These are phyloP conservation scores for Raddia guianensis DNA, from an alignment of 176 grass and related monocot species.

Conservation along the genomic window DNA sequence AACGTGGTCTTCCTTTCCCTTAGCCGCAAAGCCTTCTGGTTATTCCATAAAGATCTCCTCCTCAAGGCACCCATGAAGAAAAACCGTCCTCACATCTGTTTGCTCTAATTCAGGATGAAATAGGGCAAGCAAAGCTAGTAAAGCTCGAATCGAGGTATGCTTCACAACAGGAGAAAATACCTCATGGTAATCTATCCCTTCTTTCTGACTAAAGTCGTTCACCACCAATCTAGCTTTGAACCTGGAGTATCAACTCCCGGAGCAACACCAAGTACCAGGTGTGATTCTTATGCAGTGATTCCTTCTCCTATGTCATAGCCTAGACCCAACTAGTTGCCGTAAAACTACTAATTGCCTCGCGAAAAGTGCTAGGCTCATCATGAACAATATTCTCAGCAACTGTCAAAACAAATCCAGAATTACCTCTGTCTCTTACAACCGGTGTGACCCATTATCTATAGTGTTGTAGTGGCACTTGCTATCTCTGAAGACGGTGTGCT, in stretches of 20 bases:
- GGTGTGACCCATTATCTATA: too few species aligned
- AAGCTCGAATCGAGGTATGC: neutral
- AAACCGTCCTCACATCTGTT: neutral
- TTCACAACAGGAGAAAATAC: neutral
- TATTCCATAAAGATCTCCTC: neutral
- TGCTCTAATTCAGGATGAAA: neutral
- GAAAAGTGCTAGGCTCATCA: too few species aligned
- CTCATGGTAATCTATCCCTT: neutral
- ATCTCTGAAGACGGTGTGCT: too few species aligned
- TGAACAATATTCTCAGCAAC: too few species aligned
- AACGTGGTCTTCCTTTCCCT: neutral
- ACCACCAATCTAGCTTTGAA: slow-evolving; percentile 29
- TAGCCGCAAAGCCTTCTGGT: neutral
- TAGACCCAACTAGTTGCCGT: too few species aligned
- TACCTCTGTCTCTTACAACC: too few species aligned
- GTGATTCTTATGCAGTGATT: too few species aligned
- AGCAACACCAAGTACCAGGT: neutral
- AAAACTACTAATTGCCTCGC: too few species aligned
- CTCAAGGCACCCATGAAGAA: neutral
- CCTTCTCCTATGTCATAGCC: too few species aligned
- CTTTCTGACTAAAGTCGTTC: slow-evolving; percentile 9
- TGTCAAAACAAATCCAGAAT: too few species aligned
- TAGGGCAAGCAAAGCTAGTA: neutral
- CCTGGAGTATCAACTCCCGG: neutral
- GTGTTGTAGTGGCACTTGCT: too few species aligned